These are phyloP conservation scores for Stevia rebaudiana DNA, from an alignment of 140 eudicot species.

Conservation along the genomic window DNA sequence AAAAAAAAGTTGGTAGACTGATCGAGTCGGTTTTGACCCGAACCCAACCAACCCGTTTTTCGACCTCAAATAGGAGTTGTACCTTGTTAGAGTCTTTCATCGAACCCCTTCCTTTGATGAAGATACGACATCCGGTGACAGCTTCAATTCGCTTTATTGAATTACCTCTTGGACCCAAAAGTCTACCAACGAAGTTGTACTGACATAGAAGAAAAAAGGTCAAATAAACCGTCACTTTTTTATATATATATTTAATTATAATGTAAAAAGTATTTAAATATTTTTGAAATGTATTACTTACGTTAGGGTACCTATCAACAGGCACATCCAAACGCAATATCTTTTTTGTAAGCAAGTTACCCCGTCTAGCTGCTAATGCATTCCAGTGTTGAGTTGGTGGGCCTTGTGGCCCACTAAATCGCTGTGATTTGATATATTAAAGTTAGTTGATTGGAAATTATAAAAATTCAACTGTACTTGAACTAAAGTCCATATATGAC, in stretches of 20 bases:
- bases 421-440: no score
- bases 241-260: background rate
- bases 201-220: conserved; percentile 23
- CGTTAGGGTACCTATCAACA: conserved; percentile 66
- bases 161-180: conserved; percentile 81
- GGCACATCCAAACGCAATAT: conserved; percentile 69
- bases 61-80: no score
- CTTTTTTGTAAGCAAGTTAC: conserved; percentile 48
- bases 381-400: conserved; percentile 50
- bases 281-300: conserved; percentile 20
- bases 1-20: no score
- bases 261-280: background rate
- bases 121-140: conserved; percentile 73
- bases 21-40: no score
- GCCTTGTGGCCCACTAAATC: conserved; percentile 50
- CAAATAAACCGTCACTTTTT: no score
- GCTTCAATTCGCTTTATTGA: conserved; percentile 80
- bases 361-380: conserved; percentile 58
- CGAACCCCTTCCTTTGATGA: conserved; percentile 74
- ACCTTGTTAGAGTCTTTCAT: conserved; percentile 75
- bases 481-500: no score
- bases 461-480: background rate
- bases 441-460: no score
- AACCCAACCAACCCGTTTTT: no score
- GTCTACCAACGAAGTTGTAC: conserved; percentile 87